Base-by-base conservation (phyloP, 257 asterid species). In the Oldenlandia corymbosa region DNA sequence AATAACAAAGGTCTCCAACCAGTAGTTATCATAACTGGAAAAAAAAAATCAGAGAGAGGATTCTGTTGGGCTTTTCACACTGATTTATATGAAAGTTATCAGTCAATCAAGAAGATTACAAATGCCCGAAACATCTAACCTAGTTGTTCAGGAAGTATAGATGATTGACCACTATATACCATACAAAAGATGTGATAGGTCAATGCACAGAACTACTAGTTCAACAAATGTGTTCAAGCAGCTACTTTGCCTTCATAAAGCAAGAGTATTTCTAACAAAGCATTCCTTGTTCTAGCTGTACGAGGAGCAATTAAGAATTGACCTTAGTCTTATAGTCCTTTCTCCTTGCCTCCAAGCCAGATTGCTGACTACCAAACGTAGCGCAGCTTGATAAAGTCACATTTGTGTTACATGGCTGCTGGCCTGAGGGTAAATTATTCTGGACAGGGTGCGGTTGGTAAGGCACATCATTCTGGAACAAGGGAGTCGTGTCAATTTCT, bases 301-400 rank as follows among this genome's bases (percentile, higher is more conserved):
- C 11, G 13, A 23, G 14, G n/a, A 9, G 51, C 43, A 52, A n/a
- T 45, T 16, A 68, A n/a, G 71, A 66, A 58, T 74, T 76, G 50
- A 80, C 67, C 62, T 73, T 83, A 16, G 67, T 73, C 37, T 68
- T 74, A 10, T 49, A 64, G 62, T 82, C 82, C 74, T 71, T 76
- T 20, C 68, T 77, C 73, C 72, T 64, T 21, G 73, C 48, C 34
- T 69, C 76, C 13, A 72, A 34, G 70, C 70, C 58, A 5, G 79
- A 69, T 20, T 41, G 69, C 59, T 74, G 88, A 39, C 47, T 46
- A 64, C 57, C 71, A 53, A 70, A 32, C 36, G 77, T 73, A 27
- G 76, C 48, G 61, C 51, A 64, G 30, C 73, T 47, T 50, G 76
- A 67, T 58, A 68, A 65, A 71, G 68, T 67, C 14, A 47, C 20